These are phyloP conservation scores for Platanthera zijinensis DNA, from an alignment of 106 monocot species.

Conservation along the genomic window DNA sequence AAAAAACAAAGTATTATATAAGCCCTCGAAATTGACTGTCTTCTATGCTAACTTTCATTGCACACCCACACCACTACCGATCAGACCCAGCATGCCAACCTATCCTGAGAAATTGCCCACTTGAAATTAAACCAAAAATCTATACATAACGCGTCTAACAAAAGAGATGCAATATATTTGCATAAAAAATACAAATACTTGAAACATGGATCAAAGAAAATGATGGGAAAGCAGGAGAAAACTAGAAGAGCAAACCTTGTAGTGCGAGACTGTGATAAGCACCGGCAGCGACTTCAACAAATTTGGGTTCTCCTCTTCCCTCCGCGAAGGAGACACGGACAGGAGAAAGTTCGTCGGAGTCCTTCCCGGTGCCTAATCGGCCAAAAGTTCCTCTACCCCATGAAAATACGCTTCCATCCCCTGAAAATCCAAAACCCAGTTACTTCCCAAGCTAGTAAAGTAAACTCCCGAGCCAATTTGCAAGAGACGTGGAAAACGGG, in stretches of 20 bases:
- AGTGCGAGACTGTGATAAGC: slow-evolving; percentile 81
- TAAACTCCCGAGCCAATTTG: neutral
- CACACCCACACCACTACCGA: too few species aligned
- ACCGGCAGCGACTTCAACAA: slow-evolving; percentile 59
- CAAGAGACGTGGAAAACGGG: neutral
- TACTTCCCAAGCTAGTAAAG: neutral
- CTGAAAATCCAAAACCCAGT: slow-evolving; percentile 19
- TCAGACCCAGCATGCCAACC: too few species aligned
- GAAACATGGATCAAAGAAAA: neutral
- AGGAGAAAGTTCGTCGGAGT: slow-evolving; percentile 50
- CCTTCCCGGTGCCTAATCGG: slow-evolving; percentile 57
- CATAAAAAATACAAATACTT: neutral
- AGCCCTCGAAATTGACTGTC: too few species aligned
- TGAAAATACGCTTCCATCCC: slow-evolving; percentile 59
- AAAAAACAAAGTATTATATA: too few species aligned
- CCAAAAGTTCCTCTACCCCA: slow-evolving; percentile 84
- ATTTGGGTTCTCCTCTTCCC: slow-evolving; percentile 11
- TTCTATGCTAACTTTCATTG: too few species aligned
- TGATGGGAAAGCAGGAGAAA: neutral
- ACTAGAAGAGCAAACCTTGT: slow-evolving; percentile 30
- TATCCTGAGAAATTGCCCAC: too few species aligned
- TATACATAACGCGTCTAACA: neutral
- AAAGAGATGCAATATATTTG: neutral
- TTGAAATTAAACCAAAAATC: neutral
- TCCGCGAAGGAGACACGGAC: slow-evolving; percentile 17